Base-by-base conservation (phyloP, 352 stramenopile genomes). In the Phytophthora tentaculata region DNA sequence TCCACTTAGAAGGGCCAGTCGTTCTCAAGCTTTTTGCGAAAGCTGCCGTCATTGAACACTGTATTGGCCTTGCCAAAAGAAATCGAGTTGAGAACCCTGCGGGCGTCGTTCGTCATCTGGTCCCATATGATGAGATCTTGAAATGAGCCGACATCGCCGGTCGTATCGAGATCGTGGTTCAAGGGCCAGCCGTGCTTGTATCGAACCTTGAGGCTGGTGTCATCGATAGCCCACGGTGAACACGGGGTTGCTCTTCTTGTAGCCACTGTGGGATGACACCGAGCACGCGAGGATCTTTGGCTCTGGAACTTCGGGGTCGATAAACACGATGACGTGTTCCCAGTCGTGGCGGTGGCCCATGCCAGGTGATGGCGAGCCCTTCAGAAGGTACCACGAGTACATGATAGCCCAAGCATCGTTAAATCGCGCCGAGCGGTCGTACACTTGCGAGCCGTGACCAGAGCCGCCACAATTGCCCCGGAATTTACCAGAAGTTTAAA, bases 71-170 rank as follows among this genome's bases (percentile, higher is more conserved):
- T 59, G 20, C 32, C 52, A 19, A 59, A 59, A 16, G 9, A 2
- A 1, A 49, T 35, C 3, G 35, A 32, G 16, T 59, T 59, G 14
- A 59, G 52, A 24, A 35, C 52, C 5, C 52, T 23, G 22, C 52
- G 52, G 14, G 52, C 35, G 9, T 48, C 52, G 4, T 49, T 23
- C 13, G 52, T 23, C 32, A 59, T 35, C 52, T 59, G 52, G 22
- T 59, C 32, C 52, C 52, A 59, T 35, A 59, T 59, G 20, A 59
- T 49, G 14, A 59, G 52, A 19, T 59, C 52, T 32, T 59, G 52
- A 16, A 59, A 59, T 35, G 52, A 39, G 26, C 52, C 52, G 24
- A 35, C 32, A 12, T 59, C 52, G 5, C 52, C 52, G 7, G 52
- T 59, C 9, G 22, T 37, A 23, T 59, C 52, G 6, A 59, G 35